These are phyloP conservation scores for Brassica balearica DNA, from an alignment of 441 rosid genomes.

Conservation along the genomic window DNA sequence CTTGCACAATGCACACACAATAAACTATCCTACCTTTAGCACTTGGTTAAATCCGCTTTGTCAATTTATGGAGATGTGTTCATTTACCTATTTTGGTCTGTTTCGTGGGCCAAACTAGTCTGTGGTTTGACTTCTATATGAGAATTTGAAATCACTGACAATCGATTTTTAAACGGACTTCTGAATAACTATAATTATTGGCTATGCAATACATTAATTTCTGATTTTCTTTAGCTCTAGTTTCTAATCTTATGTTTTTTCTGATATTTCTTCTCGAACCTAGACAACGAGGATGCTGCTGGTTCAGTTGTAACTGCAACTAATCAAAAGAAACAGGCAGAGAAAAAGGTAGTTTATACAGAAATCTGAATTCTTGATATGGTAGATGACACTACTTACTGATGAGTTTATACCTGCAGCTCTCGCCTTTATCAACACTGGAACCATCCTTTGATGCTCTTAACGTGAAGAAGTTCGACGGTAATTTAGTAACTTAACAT, in stretches of 20 bases:
- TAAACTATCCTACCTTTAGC: conserved; percentile 9
- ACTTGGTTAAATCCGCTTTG: conserved; percentile 14
- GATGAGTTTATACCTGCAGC: conserved; percentile 56
- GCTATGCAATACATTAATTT: not conserved
- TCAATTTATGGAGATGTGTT: conserved; percentile 12
- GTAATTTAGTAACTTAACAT: conserved; percentile 44
- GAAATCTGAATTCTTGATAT: conserved; percentile 17
- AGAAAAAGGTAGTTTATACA: conserved; percentile 60
- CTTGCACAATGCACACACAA: not conserved
- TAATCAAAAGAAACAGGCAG: conserved; percentile 64
- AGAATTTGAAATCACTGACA: not conserved
- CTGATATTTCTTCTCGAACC: conserved; percentile 35
- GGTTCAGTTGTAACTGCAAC: conserved; percentile 49
- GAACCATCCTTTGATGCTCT: conserved; percentile 87
- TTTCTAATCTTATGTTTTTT: not conserved
- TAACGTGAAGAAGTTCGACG: conserved; percentile 88
- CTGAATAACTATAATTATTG: not conserved
- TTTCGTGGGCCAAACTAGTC: too few relatives aligned
- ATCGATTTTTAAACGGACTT: not conserved
- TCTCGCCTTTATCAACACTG: conserved; percentile 80
- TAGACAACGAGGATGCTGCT: conserved; percentile 60
- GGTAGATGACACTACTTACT: conserved; percentile 31
- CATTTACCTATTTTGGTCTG: not conserved
- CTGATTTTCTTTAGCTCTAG: not conserved
- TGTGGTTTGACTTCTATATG: conserved; percentile 3